Percentiles rank a stretch among this genome's conserved stretches.
Conservation (phyloP, 495 filamentous ascomycete genomes). For the Wilcoxina mikolae region DNA sequence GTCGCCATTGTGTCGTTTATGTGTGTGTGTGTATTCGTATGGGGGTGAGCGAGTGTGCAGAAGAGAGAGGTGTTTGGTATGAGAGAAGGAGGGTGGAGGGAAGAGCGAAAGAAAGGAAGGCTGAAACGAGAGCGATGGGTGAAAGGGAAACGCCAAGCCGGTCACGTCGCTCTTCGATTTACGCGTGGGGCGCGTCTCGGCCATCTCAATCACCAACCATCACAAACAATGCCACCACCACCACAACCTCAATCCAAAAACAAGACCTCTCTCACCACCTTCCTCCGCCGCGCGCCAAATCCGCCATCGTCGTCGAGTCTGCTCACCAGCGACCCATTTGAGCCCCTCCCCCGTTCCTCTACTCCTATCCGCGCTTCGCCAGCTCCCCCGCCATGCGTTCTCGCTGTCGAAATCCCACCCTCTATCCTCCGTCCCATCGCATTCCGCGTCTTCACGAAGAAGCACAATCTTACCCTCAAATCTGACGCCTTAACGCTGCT, state of each 20-base stretch:
- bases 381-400: slow-evolving; percentile 53
- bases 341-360: slow-evolving; percentile 22
- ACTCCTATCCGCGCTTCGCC: slow-evolving; percentile 9
- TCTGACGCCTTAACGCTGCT: slow-evolving; percentile 71
- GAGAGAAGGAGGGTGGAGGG: background rate
- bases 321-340: slow-evolving; percentile 23
- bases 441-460: slow-evolving; percentile 93
- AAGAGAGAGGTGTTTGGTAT: background rate
- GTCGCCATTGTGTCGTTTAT: slow-evolving; percentile 2
- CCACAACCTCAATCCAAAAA: background rate
- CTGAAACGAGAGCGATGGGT: background rate
- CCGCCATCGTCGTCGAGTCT: slow-evolving; percentile 6
- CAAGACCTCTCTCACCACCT: slow-evolving; percentile 9
- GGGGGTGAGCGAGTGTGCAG: background rate
- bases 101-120: slow-evolving; percentile 1
- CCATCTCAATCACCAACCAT: no score
- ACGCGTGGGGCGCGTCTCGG: no score
- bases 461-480: slow-evolving; percentile 87
- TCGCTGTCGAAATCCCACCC: slow-evolving; percentile 77
- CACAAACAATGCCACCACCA: background rate
- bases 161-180: no score
- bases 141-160: no score
- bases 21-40: background rate
- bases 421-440: slow-evolving; percentile 77
- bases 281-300: slow-evolving; percentile 26